A percentile compares a stretch with the other conserved stretches of the same genome.
phyloP scores from a whole-genome alignment of 805 yeast species.

The Wickerhamiella cacticola region DNA sequence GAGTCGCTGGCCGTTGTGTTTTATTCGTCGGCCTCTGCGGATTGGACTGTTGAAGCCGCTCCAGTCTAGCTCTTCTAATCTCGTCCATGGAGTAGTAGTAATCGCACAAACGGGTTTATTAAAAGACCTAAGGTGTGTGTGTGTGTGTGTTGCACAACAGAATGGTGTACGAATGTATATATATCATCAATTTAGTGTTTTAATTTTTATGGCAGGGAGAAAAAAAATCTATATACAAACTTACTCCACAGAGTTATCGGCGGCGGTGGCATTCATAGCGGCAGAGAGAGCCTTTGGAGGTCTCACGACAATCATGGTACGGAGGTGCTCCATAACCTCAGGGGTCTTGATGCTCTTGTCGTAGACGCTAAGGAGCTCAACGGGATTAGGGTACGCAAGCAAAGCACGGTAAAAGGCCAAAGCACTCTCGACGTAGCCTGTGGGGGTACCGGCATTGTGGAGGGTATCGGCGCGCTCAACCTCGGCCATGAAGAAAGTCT shows the following conservation, averaged over 20 bases:
- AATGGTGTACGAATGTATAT: too few relatives aligned
- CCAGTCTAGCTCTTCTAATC: conserved; percentile 7
- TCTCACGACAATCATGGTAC: conserved; percentile 77
- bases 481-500: conserved; percentile 67
- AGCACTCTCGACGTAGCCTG: conserved; percentile 59
- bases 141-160: too few relatives aligned
- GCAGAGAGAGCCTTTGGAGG: conserved; percentile 70
- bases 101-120: not conserved
- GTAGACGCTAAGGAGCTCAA: conserved; percentile 77
- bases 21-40: not conserved
- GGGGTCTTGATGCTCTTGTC: conserved; percentile 78
- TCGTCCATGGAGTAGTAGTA: conserved; percentile 9
- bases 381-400: conserved; percentile 87
- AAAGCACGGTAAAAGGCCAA: conserved; percentile 86
- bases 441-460: conserved; percentile 49
- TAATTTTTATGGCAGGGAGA: too few relatives aligned
- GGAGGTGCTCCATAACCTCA: conserved; percentile 61
- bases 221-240: conserved; percentile 12
- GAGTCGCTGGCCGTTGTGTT: not conserved
- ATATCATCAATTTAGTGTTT: too few relatives aligned
- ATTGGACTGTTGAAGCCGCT: not conserved
- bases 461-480: conserved; percentile 79
- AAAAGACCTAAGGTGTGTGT: too few relatives aligned
- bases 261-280: conserved; percentile 41
- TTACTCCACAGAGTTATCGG: conserved; percentile 13